Conservation (phyloP, 2,329 filamentous ascomycete species). For the Ophiostoma quercus region DNA sequence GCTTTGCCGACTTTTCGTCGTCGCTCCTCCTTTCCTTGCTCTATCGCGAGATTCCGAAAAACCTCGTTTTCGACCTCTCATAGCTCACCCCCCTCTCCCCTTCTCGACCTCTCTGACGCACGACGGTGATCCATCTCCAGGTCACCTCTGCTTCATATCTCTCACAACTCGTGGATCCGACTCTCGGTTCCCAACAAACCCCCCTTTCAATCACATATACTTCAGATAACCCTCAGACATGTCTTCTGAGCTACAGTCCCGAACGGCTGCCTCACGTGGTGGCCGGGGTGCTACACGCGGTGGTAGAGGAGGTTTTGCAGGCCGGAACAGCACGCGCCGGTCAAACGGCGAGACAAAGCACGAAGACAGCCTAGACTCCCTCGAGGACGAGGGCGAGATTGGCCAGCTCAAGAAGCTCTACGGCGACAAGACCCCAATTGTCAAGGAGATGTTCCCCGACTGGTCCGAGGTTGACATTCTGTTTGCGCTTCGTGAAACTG, state of each 20-base stretch:
- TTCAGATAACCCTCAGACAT: constrained; percentile 47
- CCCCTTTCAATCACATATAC: background rate
- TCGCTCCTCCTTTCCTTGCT: constrained; percentile 11
- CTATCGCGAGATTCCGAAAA: constrained; percentile 21
- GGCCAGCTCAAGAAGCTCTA: constrained; percentile 90
- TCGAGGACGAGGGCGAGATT: constrained; percentile 80
- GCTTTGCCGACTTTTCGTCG: constrained; percentile 12
- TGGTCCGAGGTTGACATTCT: constrained; percentile 96
- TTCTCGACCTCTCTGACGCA: constrained; percentile 5
- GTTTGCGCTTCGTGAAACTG: constrained; percentile 83
- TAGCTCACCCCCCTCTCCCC: background rate
- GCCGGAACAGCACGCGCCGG: constrained; percentile 65
- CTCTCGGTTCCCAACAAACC: constrained; percentile 16
- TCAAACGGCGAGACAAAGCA: constrained; percentile 64
- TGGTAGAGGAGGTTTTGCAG: constrained; percentile 69
- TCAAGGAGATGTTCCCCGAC: constrained; percentile 90
- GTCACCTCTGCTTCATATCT: constrained; percentile 2
- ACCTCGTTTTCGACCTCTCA: constrained; percentile 15
- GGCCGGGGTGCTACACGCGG: constrained; percentile 78
- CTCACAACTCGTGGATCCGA: background rate
- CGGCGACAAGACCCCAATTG: constrained; percentile 66
- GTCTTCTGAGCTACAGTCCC: constrained; percentile 93
- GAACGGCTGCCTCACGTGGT: constrained; percentile 77
- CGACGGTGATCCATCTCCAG: constrained; percentile 11
- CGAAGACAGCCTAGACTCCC: constrained; percentile 55